These are phyloP conservation scores for Globisporangium echinulatum DNA, from an alignment of 352 stramenopile species.

Conservation along the genomic window DNA sequence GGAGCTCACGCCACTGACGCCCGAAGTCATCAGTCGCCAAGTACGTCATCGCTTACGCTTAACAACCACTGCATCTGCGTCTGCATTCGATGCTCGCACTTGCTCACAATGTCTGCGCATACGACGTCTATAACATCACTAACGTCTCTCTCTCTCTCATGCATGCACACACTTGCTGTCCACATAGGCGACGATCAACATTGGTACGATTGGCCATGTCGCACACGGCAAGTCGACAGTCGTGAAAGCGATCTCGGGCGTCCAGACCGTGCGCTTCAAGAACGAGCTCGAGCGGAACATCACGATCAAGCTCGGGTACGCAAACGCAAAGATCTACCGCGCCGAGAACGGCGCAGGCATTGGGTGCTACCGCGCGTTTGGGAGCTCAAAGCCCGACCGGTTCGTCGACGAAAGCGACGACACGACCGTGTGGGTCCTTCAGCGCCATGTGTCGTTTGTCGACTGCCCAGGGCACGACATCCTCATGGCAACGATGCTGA, in stretches of 20 bases:
- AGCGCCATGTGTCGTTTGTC: slow-evolving; percentile 99
- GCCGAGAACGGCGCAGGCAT: slow-evolving; percentile 77
- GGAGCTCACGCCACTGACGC: slow-evolving; percentile 95
- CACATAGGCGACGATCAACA: slow-evolving; percentile 98
- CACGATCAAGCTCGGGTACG: slow-evolving; percentile 99
- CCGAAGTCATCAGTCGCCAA: slow-evolving; percentile 95
- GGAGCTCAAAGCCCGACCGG: slow-evolving; percentile 82
- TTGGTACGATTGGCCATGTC: slow-evolving; percentile 99
- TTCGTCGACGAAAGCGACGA: slow-evolving; percentile 85
- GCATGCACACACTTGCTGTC: neutral
- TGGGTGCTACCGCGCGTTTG: slow-evolving; percentile 86
- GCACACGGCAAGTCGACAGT: slow-evolving; percentile 99
- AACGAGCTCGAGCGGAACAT: slow-evolving; percentile 99
- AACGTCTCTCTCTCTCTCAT: neutral
- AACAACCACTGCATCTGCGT: too few species aligned
- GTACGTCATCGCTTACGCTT: slow-evolving; percentile 7
- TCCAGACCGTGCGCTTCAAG: slow-evolving; percentile 98
- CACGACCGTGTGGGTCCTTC: slow-evolving; percentile 87
- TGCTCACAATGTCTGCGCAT: too few species aligned
- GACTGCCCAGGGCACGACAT: slow-evolving; percentile 99
- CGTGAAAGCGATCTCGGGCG: slow-evolving; percentile 99
- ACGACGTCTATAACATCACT: too few species aligned
- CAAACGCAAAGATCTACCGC: slow-evolving; percentile 99
- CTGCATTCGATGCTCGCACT: too few species aligned
- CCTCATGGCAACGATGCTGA: slow-evolving; percentile 99